These are phyloP conservation scores for Ophiostoma tasmaniense DNA, from an alignment of 2,329 filamentous ascomycete genomes.

Conservation along the genomic window DNA sequence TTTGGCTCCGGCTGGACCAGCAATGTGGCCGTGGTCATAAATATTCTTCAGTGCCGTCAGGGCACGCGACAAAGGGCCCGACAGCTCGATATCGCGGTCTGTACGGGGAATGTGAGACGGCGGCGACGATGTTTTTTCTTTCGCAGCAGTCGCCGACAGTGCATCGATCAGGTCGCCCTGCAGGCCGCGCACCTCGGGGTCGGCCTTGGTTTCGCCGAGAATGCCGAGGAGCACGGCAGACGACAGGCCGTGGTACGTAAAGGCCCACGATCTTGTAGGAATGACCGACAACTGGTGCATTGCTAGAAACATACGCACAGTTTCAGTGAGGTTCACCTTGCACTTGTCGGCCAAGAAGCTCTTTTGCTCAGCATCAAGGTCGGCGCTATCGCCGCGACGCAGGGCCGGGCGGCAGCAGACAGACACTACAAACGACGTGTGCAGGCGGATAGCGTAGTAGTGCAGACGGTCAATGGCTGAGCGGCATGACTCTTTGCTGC, in stretches of 20 bases:
- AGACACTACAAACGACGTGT: conserved; percentile 57
- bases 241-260: conserved; percentile 58
- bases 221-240: conserved; percentile 57
- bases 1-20: conserved; percentile 30
- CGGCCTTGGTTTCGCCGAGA: conserved; percentile 53
- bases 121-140: conserved; percentile 45
- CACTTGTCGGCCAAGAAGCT: conserved; percentile 48
- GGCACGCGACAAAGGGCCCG: conserved; percentile 52
- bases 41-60: conserved; percentile 55
- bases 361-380: conserved; percentile 45
- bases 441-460: conserved; percentile 55
- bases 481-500: conserved; percentile 54
- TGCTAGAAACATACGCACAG: conserved; percentile 58
- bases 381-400: conserved; percentile 41
- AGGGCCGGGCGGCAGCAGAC: conserved; percentile 57
- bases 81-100: conserved; percentile 54
- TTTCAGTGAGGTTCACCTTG: conserved; percentile 55
- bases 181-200: conserved; percentile 54
- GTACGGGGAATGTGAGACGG: conserved; percentile 45
- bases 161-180: conserved; percentile 57
- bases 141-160: conserved; percentile 55
- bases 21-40: conserved; percentile 55
- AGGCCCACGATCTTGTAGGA: conserved; percentile 58
- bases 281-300: conserved; percentile 62
- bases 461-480: conserved; percentile 55